phyloP scores from a whole-genome alignment of 805 yeast genomes.

The Saccharomycopsis microspora region DNA sequence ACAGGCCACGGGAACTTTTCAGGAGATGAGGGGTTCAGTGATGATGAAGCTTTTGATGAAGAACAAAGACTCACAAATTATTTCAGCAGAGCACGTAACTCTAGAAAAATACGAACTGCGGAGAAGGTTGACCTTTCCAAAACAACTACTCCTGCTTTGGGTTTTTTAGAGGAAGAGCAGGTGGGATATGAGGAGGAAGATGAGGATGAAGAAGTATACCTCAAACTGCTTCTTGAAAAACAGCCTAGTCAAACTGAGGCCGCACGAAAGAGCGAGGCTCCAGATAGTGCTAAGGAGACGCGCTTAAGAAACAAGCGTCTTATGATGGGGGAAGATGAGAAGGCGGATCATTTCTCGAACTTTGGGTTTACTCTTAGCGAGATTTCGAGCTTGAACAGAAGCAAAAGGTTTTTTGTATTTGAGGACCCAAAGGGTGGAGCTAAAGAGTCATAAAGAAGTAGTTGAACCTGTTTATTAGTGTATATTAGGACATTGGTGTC shows the following conservation, averaged over 20 bases:
- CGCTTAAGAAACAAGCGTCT: constrained; percentile 4
- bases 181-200: background rate
- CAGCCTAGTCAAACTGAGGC: background rate
- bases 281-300: background rate
- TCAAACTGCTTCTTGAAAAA: background rate
- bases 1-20: constrained; percentile 7
- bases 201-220: constrained; percentile 14
- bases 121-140: no score
- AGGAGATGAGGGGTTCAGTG: constrained; percentile 10
- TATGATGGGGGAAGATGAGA: constrained; percentile 7
- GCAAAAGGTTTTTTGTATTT: constrained; percentile 14
- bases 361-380: constrained; percentile 17
- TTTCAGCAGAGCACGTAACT: constrained; percentile 1
- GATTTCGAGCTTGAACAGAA: constrained; percentile 9
- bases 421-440: constrained; percentile 11
- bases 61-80: constrained; percentile 7
- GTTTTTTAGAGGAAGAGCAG: background rate
- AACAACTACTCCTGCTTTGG: background rate
- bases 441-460: background rate
- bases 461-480: no score
- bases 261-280: background rate
- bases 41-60: constrained; percentile 2
- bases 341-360: constrained; percentile 7
- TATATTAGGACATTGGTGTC: no score
- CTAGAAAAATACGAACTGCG: no score